Evolutionary conservation across 108 stramenopile genomes (phyloP), one percentile per base, ranked within the genome.

Genomic region (Seminavis robusta): DNA sequence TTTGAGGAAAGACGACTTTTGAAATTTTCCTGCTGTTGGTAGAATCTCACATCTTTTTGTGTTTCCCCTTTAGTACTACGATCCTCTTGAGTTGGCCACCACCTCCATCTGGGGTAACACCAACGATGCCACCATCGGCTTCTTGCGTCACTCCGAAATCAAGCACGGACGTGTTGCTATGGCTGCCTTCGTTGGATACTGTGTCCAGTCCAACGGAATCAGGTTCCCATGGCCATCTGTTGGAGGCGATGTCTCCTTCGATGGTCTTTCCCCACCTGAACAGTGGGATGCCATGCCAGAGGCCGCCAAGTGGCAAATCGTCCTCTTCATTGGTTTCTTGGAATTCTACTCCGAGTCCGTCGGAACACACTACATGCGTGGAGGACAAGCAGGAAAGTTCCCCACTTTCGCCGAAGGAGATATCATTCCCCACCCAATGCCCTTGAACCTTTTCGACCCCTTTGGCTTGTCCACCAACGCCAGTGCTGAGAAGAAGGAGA

Each of bases 271-370:
- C 20, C 83, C 83, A 28, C 83, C 81, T 19, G 81, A 83, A 44
- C 79, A 83, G 50, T 89, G 87, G 87, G 87, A 84, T 70, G 81
- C 83, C 8, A 70, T 89, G 26, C 63, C 79, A 16, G 83, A 80
- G 61, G 79, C 83, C 6, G 81, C 83, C 67, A 89, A 83, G 79
- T 89, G 87, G 87, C 87, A 89, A 73, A 89, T 89, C 72, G 77
- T 89, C 59, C 79, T 82, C 38, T 82, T 89, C 58, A 56, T 89
- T 61, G 78, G 83, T 25, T 84, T 89, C 76, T 66, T 89, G 40
- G 87, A 89, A 61, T 76, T 76, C 72, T 89, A 77, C 66, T 69
- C 63, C 33, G 87, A 89, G 64, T 60, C 79, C 33, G 81, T 65
- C 30, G 76, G 76, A 26, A 51, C 41, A 16, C 87, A 89, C 53